Conservation (phyloP, 192 early-diverging fungal genomes). For the Rhizophagus clarus region DNA sequence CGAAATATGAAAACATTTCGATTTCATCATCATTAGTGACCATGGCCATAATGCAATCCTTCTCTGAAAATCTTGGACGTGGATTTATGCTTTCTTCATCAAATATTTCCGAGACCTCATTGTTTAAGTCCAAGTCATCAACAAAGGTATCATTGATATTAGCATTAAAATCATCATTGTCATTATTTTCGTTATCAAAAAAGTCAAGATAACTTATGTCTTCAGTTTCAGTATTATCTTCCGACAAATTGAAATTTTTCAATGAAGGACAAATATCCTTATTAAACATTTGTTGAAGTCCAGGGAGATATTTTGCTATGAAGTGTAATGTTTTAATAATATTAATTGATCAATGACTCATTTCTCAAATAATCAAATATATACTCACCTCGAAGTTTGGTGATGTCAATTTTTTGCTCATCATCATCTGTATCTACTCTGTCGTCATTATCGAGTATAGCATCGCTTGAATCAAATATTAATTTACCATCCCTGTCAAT, state of each 20-base stretch:
- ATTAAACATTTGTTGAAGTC: constrained; percentile 22
- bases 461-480: constrained; percentile 94
- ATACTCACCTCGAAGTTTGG: constrained; percentile 26
- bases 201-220: constrained; percentile 37
- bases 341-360: not conserved
- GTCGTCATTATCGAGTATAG: constrained; percentile 48
- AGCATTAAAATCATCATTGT: too few species aligned
- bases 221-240: not conserved
- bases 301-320: constrained; percentile 17
- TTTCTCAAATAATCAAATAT: not conserved
- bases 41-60: not conserved
- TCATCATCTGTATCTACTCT: constrained; percentile 24
- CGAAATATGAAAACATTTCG: constrained; percentile 32
- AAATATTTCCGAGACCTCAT: not conserved
- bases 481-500: constrained; percentile 84
- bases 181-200: too few species aligned
- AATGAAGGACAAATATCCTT: constrained; percentile 71
- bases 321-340: not conserved
- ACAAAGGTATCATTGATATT: too few species aligned
- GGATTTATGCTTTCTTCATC: not conserved
- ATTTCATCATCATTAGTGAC: not conserved
- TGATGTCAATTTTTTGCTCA: constrained; percentile 23
- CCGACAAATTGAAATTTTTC: constrained; percentile 63
- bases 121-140: not conserved
- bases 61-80: not conserved